These are phyloP conservation scores for Zea mays DNA, from an alignment of 176 grass and related monocot species.

Conservation along the genomic window Zm-B73-REFERENCE-NAM-5.0 NC_050097.1:236626501-236627000, in stretches of 20 bases:
- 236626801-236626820: constrained; percentile 79
- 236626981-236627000: background rate
- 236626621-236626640: constrained; percentile 60
- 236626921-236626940: constrained; percentile 3
- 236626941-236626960: background rate
- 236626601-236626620: constrained; percentile 13
- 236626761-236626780: constrained; percentile 41
- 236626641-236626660: constrained; percentile 82
- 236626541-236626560: background rate
- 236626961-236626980: background rate
- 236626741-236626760: constrained; percentile 44
- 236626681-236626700: constrained; percentile 88
- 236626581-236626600: background rate
- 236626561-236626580: background rate
- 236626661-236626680: constrained; percentile 91
- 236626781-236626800: constrained; percentile 57
- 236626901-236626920: constrained; percentile 21
- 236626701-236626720: constrained; percentile 85
- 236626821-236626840: constrained; percentile 87
- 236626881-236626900: constrained; percentile 24
- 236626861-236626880: constrained; percentile 29
- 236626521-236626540: background rate
- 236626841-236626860: constrained; percentile 82
- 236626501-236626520: background rate
- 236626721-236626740: constrained; percentile 60